Percentiles rank a stretch among this genome's conserved stretches.
These are phyloP conservation scores for Dothistroma septosporum DNA, from an alignment of 2,329 filamentous ascomycete species.

Conservation along the genomic window DNA sequence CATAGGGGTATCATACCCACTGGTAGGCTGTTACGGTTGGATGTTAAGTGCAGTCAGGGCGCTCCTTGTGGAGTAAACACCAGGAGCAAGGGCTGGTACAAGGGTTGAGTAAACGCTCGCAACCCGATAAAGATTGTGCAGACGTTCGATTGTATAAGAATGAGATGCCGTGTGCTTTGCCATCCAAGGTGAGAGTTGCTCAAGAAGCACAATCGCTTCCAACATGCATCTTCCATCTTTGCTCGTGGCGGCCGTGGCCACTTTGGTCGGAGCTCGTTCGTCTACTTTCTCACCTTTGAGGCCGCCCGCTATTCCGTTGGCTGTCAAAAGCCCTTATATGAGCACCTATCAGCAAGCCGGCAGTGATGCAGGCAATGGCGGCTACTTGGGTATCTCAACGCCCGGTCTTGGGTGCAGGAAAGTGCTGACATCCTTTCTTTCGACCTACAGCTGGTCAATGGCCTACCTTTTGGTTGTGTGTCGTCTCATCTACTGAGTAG, in stretches of 20 bases:
- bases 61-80: neutral
- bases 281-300: constrained; percentile 61
- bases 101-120: neutral
- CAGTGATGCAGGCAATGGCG: constrained; percentile 58
- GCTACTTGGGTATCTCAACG: constrained; percentile 46
- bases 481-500: neutral
- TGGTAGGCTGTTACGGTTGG: constrained; percentile 4
- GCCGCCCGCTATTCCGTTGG: constrained; percentile 66
- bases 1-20: neutral
- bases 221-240: constrained; percentile 17
- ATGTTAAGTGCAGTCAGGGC: neutral
- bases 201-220: neutral
- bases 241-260: constrained; percentile 13
- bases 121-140: neutral
- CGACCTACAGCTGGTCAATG: constrained; percentile 48
- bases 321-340: constrained; percentile 70
- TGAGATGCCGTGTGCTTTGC: neutral
- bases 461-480: constrained; percentile 56
- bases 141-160: constrained; percentile 2
- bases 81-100: neutral
- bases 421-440: neutral
- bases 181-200: neutral
- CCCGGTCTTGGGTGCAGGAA: neutral
- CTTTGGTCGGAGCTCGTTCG: constrained; percentile 19
- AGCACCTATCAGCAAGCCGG: constrained; percentile 63